Base-by-base conservation (phyloP, 768 basidiomycete species). In the Mycena crocata region DNA sequence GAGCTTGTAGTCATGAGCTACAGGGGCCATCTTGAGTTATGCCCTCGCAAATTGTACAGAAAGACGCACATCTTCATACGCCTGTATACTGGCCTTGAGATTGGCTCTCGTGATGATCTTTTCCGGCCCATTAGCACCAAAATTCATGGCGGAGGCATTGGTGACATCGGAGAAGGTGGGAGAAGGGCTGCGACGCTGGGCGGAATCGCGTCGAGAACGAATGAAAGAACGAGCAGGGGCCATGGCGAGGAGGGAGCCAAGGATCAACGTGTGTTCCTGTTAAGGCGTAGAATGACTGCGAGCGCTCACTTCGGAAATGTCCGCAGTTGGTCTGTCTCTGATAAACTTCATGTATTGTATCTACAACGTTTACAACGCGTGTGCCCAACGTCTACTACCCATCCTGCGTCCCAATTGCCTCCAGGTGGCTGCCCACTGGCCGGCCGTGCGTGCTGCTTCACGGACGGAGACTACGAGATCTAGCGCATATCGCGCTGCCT, bases 111-210 rank as follows among this genome's bases (percentile, higher is more conserved):
- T 94, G 61, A 95, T 94, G 63, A 95, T 90, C 84, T 93, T 94
- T 69, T 87, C 83, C 42, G 92, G 92, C 9, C 93, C 92, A 71
- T 89, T 83, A 51, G 83, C 82, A 34, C 93, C 92, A 77, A 93
- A 91, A 76, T 91, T 87, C 81, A 93, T 86, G 50, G 86, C 87
- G 21, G 94, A 94, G 34, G 84, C 91, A 74, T 93, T 88, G 13
- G 94, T 95, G 26, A 87, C 82, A 23, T 94, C 93, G 32, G 93
- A 91, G 80, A 92, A 93, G 3, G 94, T 93, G 57, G 94, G 94
- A 28, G 94, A 95, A 2, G 93, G 92, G 19, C 72, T 71, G 12
- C 60, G 92, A 90, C 39, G 78, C 79, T 58, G 89, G 84, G 8
- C 44, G 50, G 72, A 59, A 72, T 81, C 55, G 74, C 82, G 76